Evolutionary conservation across 805 yeast species (phyloP).

Genomic region (Grigorovia yakushimaensis): DNA sequence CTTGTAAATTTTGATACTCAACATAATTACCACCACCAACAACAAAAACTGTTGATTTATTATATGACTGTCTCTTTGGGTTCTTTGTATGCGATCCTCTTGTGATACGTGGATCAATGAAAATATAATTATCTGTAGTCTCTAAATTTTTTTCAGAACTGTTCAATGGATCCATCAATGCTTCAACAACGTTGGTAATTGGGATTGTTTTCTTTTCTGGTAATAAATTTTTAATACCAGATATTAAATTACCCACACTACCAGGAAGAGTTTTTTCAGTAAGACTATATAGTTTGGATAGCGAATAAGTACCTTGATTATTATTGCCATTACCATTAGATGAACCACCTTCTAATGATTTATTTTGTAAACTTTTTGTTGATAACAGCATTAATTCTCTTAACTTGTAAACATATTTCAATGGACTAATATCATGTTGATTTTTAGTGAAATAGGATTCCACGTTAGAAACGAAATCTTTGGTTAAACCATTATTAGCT

Average conservation of each 20-base stretch:
- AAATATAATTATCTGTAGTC: constrained; percentile 80
- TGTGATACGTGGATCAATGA: constrained; percentile 75
- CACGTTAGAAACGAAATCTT: constrained; percentile 47
- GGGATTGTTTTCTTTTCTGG: constrained; percentile 88
- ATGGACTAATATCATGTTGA: constrained; percentile 51
- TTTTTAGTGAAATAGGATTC: constrained; percentile 51
- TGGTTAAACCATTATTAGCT: constrained; percentile 32
- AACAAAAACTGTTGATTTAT: constrained; percentile 78
- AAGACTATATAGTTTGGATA: constrained; percentile 71
- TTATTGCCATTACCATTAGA: constrained; percentile 22
- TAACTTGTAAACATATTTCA: constrained; percentile 66
- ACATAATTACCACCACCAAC: constrained; percentile 95
- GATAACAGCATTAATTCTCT: constrained; percentile 64
- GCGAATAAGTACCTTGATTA: constrained; percentile 27
- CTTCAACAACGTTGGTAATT: constrained; percentile 81
- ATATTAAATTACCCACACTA: constrained; percentile 81
- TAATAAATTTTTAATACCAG: constrained; percentile 75
- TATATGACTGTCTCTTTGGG: constrained; percentile 74
- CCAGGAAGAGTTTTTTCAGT: constrained; percentile 76
- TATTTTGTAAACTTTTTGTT: constrained; percentile 30
- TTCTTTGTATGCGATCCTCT: constrained; percentile 86
- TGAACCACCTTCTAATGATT: constrained; percentile 26
- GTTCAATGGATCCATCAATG: constrained; percentile 74
- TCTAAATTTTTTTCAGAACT: constrained; percentile 55
- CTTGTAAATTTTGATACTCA: constrained; percentile 90